A percentile compares a stretch with the other conserved stretches of the same genome.
Evolutionary conservation across 148 eudicot species (phyloP).

Genomic region (Amaranthus palmeri): DNA sequence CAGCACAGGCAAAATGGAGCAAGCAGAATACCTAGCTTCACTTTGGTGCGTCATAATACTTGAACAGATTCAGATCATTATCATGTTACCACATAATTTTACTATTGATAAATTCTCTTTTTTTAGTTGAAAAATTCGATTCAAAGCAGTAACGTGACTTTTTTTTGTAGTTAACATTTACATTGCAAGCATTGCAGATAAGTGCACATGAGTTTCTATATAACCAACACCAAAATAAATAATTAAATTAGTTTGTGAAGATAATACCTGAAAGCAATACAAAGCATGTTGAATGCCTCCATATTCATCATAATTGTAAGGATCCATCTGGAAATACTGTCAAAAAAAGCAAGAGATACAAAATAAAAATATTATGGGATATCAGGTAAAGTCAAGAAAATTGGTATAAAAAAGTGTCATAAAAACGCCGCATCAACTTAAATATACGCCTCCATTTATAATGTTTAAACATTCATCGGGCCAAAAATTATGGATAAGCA

Average conservation of each 20-base stretch:
- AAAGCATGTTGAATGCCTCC: slow-evolving; percentile 71
- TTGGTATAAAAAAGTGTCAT: neutral
- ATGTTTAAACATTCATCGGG: neutral
- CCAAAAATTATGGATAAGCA: neutral
- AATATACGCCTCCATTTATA: neutral
- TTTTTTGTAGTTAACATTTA: too few species aligned
- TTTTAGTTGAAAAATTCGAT: neutral
- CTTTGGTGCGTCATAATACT: too few species aligned
- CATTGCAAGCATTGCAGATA: neutral
- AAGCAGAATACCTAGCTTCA: too few species aligned
- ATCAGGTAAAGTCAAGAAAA: neutral
- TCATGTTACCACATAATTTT: neutral
- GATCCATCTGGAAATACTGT: slow-evolving; percentile 78
- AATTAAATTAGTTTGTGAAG: neutral
- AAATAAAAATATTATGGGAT: neutral
- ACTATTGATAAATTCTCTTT: neutral
- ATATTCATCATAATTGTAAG: slow-evolving; percentile 50
- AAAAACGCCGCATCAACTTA: slow-evolving; percentile 5
- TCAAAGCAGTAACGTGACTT: too few species aligned
- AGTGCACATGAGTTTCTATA: neutral
- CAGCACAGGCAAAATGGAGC: too few species aligned
- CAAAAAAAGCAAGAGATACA: slow-evolving; percentile 12
- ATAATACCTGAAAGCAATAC: slow-evolving; percentile 64
- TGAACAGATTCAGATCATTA: neutral
- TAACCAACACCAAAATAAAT: neutral